A percentile compares a stretch with the other conserved stretches of the same genome.
phyloP scores from a whole-genome alignment of 164 flowering plant genomes.

The Cinnamomum micranthum region DNA sequence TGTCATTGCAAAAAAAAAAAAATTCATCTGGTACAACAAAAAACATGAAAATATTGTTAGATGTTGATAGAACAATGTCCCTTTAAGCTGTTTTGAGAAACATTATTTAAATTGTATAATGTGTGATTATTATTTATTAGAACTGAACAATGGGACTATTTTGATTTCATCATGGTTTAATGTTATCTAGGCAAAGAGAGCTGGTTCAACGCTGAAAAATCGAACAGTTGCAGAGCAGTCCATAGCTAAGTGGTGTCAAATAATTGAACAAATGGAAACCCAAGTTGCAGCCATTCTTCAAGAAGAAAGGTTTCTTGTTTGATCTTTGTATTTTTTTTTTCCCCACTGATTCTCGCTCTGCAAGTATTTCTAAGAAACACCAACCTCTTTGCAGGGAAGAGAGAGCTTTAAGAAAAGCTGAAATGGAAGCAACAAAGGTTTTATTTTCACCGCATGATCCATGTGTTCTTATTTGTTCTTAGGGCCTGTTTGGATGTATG shows the following conservation, averaged over 20 bases:
- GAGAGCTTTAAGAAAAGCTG: slow-evolving; percentile 82
- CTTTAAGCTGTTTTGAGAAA: too few relatives aligned
- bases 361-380: background rate
- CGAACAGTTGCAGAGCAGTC: slow-evolving; percentile 84
- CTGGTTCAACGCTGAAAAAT: slow-evolving; percentile 79
- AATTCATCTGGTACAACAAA: too few relatives aligned
- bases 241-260: slow-evolving; percentile 71
- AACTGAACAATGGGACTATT: too few relatives aligned
- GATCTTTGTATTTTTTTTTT: background rate
- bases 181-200: slow-evolving; percentile 60
- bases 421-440: slow-evolving; percentile 95
- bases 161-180: background rate
- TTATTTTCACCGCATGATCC: background rate
- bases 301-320: slow-evolving; percentile 69
- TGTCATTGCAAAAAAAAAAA: too few relatives aligned
- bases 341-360: background rate
- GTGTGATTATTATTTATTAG: too few relatives aligned
- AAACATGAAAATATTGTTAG: too few relatives aligned
- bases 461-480: background rate
- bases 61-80: too few relatives aligned
- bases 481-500: too few relatives aligned
- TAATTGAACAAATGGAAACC: slow-evolving; percentile 87
- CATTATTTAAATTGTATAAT: too few relatives aligned
- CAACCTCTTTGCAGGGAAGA: slow-evolving; percentile 60
- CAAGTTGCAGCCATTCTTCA: slow-evolving; percentile 67